Evolutionary conservation across 345 rosid genomes (phyloP), one percentile per base, ranked within the genome.

Genomic region (Carallia brachiata): DNA sequence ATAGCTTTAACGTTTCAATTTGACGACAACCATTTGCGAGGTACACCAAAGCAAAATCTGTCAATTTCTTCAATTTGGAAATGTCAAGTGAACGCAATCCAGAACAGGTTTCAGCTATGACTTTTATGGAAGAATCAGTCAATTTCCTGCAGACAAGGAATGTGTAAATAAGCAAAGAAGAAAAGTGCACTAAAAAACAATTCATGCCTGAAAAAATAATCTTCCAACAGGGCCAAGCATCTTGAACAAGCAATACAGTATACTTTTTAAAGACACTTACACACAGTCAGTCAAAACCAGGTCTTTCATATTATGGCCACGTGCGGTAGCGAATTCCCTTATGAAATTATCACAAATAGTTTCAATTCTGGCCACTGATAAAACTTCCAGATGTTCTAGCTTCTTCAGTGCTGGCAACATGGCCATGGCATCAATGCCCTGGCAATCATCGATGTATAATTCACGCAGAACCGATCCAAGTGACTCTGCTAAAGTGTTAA

Each of bases 401-500:
- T 78, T 92, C 78, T 82, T 84, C 52, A 91, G 52, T 15, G 96
- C 83, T 1, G 96, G 86, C 50, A 88, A 77, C 74, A 88, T 80
- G 66, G 75, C 83, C 87, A 72, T 80, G 31, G 88, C 71, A 63
- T 90, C 84, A 23, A 94, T 78, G 70, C 78, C 71, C 78, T 87
- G 95, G 80, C 97, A 94, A 74, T 94, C 97, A 75, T 87, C 75
- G 58, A 94, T 81, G 69, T 84, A 88, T 69, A 94, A 68, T 80
- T 94, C 99, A 78, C 50, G 82, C 65, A 91, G 74, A 80, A 76
- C 78, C 15, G 90, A 84, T 47, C 92, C 96, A 75, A 90, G 57
- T 13, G 80, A 78, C 72, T 82, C 63, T 34, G 93, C 84, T 65
- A 94, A 62, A 74, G 80, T 80, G 60, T 78, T 80, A 73, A 92